Percentiles rank a stretch among this genome's conserved stretches.
Evolutionary conservation across 768 basidiomycete species (phyloP).

Genomic region (Omphalotus guepiniiformis): DNA sequence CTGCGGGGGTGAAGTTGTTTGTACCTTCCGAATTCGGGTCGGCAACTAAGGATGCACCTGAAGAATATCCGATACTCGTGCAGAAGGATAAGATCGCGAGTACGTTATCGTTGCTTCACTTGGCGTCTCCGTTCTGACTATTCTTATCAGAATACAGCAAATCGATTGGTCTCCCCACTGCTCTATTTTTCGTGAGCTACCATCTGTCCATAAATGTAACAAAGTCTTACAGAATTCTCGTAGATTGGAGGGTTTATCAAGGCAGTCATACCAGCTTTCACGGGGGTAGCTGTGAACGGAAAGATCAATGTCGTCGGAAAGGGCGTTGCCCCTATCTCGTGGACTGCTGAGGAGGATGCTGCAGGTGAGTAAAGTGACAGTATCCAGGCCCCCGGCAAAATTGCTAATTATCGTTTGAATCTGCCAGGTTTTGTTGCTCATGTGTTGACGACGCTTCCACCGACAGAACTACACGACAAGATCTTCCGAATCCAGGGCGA

Average conservation of each 20-base stretch:
- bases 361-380: constrained; percentile 19
- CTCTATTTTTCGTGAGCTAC: constrained; percentile 28
- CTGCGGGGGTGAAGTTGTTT: constrained; percentile 32
- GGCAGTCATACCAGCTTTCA: constrained; percentile 23
- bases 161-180: constrained; percentile 23
- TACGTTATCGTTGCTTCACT: constrained; percentile 9
- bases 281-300: constrained; percentile 20
- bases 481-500: constrained; percentile 35
- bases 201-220: neutral
- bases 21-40: constrained; percentile 36
- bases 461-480: constrained; percentile 20
- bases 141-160: constrained; percentile 22
- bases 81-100: constrained; percentile 26
- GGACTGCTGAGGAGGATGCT: constrained; percentile 29
- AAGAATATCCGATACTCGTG: constrained; percentile 15
- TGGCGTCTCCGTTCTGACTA: neutral
- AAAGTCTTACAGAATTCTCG: neutral
- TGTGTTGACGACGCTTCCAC: constrained; percentile 27
- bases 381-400: neutral
- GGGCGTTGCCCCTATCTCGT: constrained; percentile 25
- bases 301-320: constrained; percentile 26
- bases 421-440: constrained; percentile 30
- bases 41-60: constrained; percentile 27
- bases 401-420: neutral
- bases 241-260: constrained; percentile 32